Base-by-base conservation (phyloP, 2,329 filamentous ascomycete species). In the Sarocladium brachiariae region DNA sequence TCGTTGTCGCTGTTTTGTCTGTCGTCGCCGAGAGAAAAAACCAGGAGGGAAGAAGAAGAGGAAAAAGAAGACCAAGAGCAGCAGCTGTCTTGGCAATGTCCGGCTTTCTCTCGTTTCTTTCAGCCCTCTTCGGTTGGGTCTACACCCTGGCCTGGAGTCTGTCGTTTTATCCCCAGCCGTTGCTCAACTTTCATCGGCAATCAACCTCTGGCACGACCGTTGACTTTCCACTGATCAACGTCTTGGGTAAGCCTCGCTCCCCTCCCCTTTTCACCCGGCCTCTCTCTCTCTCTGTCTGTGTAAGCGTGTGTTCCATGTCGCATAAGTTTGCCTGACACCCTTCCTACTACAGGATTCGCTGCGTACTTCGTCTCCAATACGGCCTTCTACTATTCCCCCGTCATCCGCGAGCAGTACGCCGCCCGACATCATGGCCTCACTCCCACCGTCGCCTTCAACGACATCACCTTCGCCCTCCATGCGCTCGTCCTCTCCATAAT, bases 101-200 rank as follows among this genome's bases (percentile, higher is more conserved):
- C 21, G 61, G 63, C 50, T 70, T 80, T 55, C 73, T 83, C 52
- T 57, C 64, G 25, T 58, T 74, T 52, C 50, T 80, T 16, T 82
- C 78, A 48, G 76, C 72, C 61, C 62, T 86, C 27, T 80, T 87
- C 58, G 87, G 87, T 66, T 90, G 87, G 86, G 70, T 84, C 62
- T 91, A 91, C 68, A 84, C 81, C 56, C 56, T 83, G 46, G 82
- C 79, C 67, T 93, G 92, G 92, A 92, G 87, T 11, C 70, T 84
- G 14, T 95, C 89, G 14, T 97, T 96, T 71, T 97, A 97, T 66
- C 91, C 92, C 1, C 93, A 97, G 65, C 82, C 87, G 6, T 70
- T 95, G 54, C 78, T 89, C 55, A 97, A 96, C 74, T 85, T 77
- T 65, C 74, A 74, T 25, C 84, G 89, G 50, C 80, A 81, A 52